Conservation (phyloP, 1,284 basidiomycete species). For the Boletellus sp. region DNA sequence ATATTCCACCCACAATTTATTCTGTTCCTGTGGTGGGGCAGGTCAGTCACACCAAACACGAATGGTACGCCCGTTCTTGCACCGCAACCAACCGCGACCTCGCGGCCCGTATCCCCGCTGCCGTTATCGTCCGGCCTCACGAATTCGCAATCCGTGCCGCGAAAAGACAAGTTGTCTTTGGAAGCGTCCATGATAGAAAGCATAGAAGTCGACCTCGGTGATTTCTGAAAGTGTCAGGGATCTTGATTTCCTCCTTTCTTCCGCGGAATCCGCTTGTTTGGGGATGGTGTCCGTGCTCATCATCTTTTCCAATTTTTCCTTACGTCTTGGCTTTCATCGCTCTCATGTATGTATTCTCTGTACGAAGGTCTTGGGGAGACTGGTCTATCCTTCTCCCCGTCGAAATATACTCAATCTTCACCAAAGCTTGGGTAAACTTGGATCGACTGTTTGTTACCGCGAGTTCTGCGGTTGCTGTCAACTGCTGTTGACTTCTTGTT, state of each 20-base stretch:
- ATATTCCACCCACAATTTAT: background rate
- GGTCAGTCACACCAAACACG: conserved; percentile 49
- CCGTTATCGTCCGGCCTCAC: conserved; percentile 31
- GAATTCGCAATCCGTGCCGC: conserved; percentile 14
- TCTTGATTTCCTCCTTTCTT: background rate
- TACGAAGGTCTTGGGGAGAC: conserved; percentile 3
- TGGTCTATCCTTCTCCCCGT: background rate
- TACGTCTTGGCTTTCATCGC: background rate
- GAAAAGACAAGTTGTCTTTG: conserved; percentile 45
- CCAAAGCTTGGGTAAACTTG: no score
- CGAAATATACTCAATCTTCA: conserved; percentile 12
- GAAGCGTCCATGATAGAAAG: conserved; percentile 59
- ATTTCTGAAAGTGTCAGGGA: conserved; percentile 47
- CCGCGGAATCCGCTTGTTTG: background rate
- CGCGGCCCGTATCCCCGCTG: conserved; percentile 42
- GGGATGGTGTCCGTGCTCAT: background rate
- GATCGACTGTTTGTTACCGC: no score
- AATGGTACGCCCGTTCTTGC: conserved; percentile 30
- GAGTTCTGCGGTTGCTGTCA: no score
- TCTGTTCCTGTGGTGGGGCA: conserved; percentile 23
- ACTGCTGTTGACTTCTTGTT: no score
- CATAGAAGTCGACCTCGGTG: conserved; percentile 74
- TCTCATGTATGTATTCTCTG: conserved; percentile 14
- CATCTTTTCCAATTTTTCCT: background rate
- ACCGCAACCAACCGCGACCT: conserved; percentile 22